These are phyloP conservation scores for Musa schizocarpa DNA, from an alignment of 176 grass and related monocot species.

Conservation along the genomic window DNA sequence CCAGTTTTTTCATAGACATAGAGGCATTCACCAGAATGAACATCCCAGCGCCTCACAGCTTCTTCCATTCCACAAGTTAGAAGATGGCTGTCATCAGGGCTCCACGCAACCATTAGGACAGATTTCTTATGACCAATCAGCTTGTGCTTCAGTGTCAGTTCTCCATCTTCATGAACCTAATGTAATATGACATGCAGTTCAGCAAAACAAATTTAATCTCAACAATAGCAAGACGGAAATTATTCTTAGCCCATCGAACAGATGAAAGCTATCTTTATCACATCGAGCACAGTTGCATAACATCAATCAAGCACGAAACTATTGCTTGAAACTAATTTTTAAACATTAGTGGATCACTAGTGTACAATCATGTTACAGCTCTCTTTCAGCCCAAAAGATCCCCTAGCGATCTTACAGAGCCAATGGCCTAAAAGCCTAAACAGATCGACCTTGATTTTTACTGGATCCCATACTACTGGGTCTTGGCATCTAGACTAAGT, in stretches of 20 bases:
- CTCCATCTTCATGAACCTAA: slow-evolving; percentile 66
- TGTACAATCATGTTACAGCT: too few species aligned
- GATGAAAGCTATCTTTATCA: background rate
- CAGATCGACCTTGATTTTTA: too few species aligned
- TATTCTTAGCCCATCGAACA: background rate
- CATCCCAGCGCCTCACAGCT: slow-evolving; percentile 58
- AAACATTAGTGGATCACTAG: too few species aligned
- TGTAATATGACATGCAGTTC: slow-evolving; percentile 1
- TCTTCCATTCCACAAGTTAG: slow-evolving; percentile 92
- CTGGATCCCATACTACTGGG: too few species aligned
- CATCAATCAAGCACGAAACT: background rate
- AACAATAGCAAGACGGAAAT: background rate
- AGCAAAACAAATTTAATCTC: background rate
- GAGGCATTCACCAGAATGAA: slow-evolving; percentile 62
- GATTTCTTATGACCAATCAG: slow-evolving; percentile 53
- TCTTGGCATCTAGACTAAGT: too few species aligned
- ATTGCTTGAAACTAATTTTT: background rate
- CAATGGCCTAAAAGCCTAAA: too few species aligned
- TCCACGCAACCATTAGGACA: slow-evolving; percentile 79
- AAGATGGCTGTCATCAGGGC: slow-evolving; percentile 65
- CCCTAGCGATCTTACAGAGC: too few species aligned
- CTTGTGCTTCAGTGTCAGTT: slow-evolving; percentile 54
- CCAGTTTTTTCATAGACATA: slow-evolving; percentile 50
- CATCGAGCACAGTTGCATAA: background rate
- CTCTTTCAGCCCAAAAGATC: too few species aligned